These are phyloP conservation scores for Fraxinus anomala DNA, from an alignment of 257 asterid species.

Conservation along the genomic window DNA sequence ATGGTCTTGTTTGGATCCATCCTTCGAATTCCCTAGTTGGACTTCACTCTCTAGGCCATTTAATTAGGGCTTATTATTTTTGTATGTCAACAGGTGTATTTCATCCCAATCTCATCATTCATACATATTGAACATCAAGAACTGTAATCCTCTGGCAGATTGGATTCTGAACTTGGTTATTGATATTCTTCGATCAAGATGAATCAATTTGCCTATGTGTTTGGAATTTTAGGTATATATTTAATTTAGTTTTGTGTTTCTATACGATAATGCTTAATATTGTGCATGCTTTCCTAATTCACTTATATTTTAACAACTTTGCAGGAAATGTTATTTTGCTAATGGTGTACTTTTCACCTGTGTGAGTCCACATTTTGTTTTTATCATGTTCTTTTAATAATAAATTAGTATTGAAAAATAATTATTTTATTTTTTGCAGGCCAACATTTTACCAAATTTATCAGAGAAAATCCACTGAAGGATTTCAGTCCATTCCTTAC, in stretches of 20 bases:
- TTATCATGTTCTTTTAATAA: not conserved
- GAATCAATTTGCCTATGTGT: slow-evolving; percentile 33
- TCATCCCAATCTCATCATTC: too few relatives aligned
- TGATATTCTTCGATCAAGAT: not conserved
- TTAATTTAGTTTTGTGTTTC: not conserved
- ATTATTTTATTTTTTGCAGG: slow-evolving; percentile 27
- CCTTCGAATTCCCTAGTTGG: too few relatives aligned
- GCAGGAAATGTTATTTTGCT: slow-evolving; percentile 57
- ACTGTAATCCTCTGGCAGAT: too few relatives aligned
- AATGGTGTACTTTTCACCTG: slow-evolving; percentile 70
- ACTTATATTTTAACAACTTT: not conserved
- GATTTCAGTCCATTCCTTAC: slow-evolving; percentile 66
- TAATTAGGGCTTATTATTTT: too few relatives aligned
- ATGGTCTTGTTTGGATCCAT: too few relatives aligned
- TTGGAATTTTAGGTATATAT: slow-evolving; percentile 43
- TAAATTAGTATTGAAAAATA: too few relatives aligned
- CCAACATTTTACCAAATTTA: slow-evolving; percentile 68
- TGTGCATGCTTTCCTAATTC: not conserved
- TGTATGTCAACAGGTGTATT: too few relatives aligned
- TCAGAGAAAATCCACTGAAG: slow-evolving; percentile 70
- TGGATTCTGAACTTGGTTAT: too few relatives aligned
- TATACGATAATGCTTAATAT: not conserved
- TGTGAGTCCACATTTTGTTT: slow-evolving; percentile 40
- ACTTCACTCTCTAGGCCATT: too few relatives aligned
- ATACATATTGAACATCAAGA: too few relatives aligned